A percentile compares a stretch with the other conserved stretches of the same genome.
Conservation (phyloP, 2,329 filamentous ascomycete species). For the Phoma sp. region DNA sequence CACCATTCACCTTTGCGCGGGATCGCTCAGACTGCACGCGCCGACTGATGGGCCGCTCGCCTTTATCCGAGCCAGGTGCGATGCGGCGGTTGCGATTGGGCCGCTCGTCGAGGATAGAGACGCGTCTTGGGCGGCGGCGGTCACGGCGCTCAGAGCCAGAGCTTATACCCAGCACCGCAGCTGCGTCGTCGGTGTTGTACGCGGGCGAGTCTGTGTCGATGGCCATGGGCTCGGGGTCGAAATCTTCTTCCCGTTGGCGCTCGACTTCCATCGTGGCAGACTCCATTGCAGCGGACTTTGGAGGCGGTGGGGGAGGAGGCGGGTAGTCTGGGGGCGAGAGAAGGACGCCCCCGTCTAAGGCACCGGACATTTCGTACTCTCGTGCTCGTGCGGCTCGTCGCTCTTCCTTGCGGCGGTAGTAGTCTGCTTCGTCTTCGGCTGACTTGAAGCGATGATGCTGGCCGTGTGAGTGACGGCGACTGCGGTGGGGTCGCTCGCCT, state of each 20-base stretch:
- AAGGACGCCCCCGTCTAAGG: conserved; percentile 34
- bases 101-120: conserved; percentile 39
- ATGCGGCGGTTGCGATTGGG: conserved; percentile 40
- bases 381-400: conserved; percentile 33
- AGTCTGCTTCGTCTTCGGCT: conserved; percentile 43
- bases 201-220: conserved; percentile 3
- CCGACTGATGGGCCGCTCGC: conserved; percentile 37
- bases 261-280: conserved; percentile 29
- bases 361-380: conserved; percentile 40
- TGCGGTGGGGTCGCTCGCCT: conserved; percentile 40
- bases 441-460: conserved; percentile 37
- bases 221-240: conserved; percentile 12
- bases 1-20: conserved; percentile 31
- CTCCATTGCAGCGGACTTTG: conserved; percentile 16
- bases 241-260: conserved; percentile 10
- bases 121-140: conserved; percentile 32
- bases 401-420: conserved; percentile 41
- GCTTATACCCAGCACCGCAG: conserved; percentile 32
- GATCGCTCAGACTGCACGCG: conserved; percentile 40
- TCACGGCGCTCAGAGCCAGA: conserved; percentile 42
- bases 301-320: conserved; percentile 20
- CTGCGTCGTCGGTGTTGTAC: conserved; percentile 34
- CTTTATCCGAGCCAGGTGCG: conserved; percentile 36
- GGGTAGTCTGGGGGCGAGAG: conserved; percentile 26
- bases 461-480: conserved; percentile 36